phyloP scores from a whole-genome alignment of 805 yeast genomes.

The Scheffersomyces amazonensis region DNA sequence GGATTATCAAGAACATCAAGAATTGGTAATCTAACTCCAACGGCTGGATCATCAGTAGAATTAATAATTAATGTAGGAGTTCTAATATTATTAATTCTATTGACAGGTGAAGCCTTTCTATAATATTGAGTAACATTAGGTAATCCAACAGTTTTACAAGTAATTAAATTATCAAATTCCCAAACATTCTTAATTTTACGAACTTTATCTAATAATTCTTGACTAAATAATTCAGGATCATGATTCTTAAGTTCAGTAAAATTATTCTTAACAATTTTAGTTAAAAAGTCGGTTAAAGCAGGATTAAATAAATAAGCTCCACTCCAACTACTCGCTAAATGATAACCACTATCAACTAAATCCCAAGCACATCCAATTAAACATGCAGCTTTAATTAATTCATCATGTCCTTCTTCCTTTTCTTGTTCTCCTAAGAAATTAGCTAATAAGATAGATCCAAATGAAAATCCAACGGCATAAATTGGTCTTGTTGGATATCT shows the following conservation, averaged over 20 bases:
- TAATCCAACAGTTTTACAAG: constrained; percentile 67
- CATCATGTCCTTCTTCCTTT: constrained; percentile 27
- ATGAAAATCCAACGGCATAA: constrained; percentile 73
- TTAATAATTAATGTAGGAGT: constrained; percentile 66
- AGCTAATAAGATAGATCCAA: constrained; percentile 70
- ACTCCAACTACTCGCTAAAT: constrained; percentile 36
- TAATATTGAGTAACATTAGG: constrained; percentile 65
- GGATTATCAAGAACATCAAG: constrained; percentile 56
- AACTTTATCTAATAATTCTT: constrained; percentile 16
- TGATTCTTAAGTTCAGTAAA: constrained; percentile 27
- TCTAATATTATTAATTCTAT: constrained; percentile 47
- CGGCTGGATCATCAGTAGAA: constrained; percentile 74
- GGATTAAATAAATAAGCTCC: constrained; percentile 35
- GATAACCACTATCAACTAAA: constrained; percentile 46
- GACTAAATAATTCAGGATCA: constrained; percentile 23
- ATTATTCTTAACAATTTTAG: constrained; percentile 31
- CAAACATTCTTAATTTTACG: constrained; percentile 29
- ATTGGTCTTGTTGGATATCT: constrained; percentile 60
- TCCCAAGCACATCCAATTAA: constrained; percentile 75
- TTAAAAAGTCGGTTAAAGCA: constrained; percentile 27
- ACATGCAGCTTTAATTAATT: constrained; percentile 46
- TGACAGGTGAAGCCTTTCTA: constrained; percentile 55
- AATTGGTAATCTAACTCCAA: constrained; percentile 54
- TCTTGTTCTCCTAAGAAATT: constrained; percentile 72
- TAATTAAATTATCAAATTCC: constrained; percentile 64